These are phyloP conservation scores for Schizosaccharomyces lindneri DNA, from an alignment of 805 yeast genomes.

Conservation along the genomic window DNA sequence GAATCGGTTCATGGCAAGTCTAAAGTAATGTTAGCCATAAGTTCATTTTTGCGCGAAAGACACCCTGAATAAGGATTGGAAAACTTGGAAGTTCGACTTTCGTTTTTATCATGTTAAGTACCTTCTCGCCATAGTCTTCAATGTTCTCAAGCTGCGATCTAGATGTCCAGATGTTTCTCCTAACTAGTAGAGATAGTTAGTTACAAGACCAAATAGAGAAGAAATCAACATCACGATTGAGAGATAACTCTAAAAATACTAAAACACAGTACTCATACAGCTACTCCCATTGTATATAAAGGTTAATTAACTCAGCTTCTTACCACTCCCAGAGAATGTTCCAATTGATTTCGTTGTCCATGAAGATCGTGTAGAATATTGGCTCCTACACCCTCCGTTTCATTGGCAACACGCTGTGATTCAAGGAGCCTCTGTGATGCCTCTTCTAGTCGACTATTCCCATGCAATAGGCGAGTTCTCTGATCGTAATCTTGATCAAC, in stretches of 20 bases:
- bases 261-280: background rate
- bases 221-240: background rate
- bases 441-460: conserved; percentile 58
- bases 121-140: conserved; percentile 67
- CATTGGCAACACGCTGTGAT: conserved; percentile 71
- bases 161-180: conserved; percentile 82
- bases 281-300: no score
- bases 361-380: conserved; percentile 68
- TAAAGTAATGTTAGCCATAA: conserved; percentile 5
- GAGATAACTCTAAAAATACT: background rate
- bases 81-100: background rate
- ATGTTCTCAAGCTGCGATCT: conserved; percentile 64
- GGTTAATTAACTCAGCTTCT: background rate
- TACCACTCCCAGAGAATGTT: conserved; percentile 42
- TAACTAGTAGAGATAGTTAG: conserved; percentile 20
- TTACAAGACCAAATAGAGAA: background rate
- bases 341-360: conserved; percentile 79
- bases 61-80: background rate
- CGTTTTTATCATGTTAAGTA: conserved; percentile 2
- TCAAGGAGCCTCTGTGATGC: conserved; percentile 65
- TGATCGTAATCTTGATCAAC: conserved; percentile 25
- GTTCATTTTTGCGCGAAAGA: no score
- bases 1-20: conserved; percentile 74
- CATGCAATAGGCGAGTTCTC: conserved; percentile 53
- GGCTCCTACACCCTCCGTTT: conserved; percentile 80